phyloP scores from a whole-genome alignment of 2,329 filamentous ascomycete genomes.

The Trichoderma afroharzianum region DNA sequence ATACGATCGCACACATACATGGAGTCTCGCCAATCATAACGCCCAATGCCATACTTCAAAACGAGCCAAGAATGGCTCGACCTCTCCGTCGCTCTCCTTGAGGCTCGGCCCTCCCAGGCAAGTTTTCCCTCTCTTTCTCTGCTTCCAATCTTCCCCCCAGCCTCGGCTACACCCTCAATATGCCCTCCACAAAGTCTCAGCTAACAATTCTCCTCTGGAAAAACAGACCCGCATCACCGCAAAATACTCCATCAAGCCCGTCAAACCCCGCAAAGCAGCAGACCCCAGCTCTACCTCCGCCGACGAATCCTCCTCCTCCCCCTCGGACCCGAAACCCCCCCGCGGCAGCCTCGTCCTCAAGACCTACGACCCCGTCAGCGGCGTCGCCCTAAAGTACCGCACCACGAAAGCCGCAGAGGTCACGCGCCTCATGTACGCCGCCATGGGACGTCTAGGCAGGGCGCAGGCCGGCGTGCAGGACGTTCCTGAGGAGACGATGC shows the following conservation, averaged over 20 bases:
- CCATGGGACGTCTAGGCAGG: constrained; percentile 71
- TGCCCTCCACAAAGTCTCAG: not conserved
- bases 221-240: constrained; percentile 83
- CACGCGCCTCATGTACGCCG: constrained; percentile 67
- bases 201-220: not conserved
- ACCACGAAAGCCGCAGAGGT: constrained; percentile 92
- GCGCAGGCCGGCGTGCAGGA: constrained; percentile 58
- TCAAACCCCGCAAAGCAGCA: constrained; percentile 27
- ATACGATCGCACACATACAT: not conserved
- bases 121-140: not conserved
- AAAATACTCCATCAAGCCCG: constrained; percentile 72
- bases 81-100: constrained; percentile 78
- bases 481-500: constrained; percentile 41
- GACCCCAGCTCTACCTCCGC: constrained; percentile 20
- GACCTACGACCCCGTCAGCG: constrained; percentile 80
- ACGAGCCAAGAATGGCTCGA: constrained; percentile 89
- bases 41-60: constrained; percentile 71
- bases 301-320: not conserved
- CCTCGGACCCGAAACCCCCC: constrained; percentile 42
- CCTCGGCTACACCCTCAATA: not conserved
- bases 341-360: constrained; percentile 76
- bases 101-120: constrained; percentile 81
- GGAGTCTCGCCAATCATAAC: constrained; percentile 2
- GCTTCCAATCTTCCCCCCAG: not conserved
- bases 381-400: constrained; percentile 82